Conservation (phyloP, 2,329 filamentous ascomycete species). For the Microsporum ferrugineum region DNA sequence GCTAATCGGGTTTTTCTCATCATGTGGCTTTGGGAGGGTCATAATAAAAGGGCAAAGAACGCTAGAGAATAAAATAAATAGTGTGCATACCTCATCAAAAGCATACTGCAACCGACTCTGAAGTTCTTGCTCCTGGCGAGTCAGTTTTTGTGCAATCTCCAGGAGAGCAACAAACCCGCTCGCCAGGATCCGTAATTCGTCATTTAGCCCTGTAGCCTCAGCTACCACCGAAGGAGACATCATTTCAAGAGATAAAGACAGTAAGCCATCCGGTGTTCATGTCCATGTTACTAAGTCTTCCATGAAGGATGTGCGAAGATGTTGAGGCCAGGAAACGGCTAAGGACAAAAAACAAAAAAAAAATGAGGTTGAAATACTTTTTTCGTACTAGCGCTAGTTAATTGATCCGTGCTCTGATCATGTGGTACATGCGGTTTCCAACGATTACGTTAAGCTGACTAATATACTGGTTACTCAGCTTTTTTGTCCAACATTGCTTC, state of each 20-base stretch:
- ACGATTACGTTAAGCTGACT: not conserved
- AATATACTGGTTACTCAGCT: not conserved
- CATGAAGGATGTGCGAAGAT: not conserved
- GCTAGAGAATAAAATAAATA: slow-evolving; percentile 6
- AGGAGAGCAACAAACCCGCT: slow-evolving; percentile 34
- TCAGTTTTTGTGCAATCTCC: slow-evolving; percentile 30
- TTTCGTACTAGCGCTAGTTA: not conserved
- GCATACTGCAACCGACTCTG: slow-evolving; percentile 29
- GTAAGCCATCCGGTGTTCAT: not conserved
- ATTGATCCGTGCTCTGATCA: not conserved
- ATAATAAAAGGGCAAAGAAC: slow-evolving; percentile 2
- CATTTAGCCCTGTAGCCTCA: slow-evolving; percentile 22
- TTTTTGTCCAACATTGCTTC: not conserved
- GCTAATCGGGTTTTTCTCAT: slow-evolving; percentile 52
- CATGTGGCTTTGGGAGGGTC: slow-evolving; percentile 25
- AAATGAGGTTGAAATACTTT: not conserved
- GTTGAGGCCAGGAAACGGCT: not conserved
- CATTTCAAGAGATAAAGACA: not conserved
- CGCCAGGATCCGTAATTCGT: slow-evolving; percentile 25
- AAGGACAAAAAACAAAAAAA: not conserved
- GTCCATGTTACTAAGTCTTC: not conserved
- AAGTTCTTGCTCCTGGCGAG: slow-evolving; percentile 30
- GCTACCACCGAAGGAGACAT: not conserved
- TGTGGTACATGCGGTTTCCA: not conserved
- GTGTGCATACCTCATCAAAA: slow-evolving; percentile 30